These are phyloP conservation scores for Fusarium sterilihyphosum DNA, from an alignment of 2,329 filamentous ascomycete species.

Conservation along the genomic window DNA sequence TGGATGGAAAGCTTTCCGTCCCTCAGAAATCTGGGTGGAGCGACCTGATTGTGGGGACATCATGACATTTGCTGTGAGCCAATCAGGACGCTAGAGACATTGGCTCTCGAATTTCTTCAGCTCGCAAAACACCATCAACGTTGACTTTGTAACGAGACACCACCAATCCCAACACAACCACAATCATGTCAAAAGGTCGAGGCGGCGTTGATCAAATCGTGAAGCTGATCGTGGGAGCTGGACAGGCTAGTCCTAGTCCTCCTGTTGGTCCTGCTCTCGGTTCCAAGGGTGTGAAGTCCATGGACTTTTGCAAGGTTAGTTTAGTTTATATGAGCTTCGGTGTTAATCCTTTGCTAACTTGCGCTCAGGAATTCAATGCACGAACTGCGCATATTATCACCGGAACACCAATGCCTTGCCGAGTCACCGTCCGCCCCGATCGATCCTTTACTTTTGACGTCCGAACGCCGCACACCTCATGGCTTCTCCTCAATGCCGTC, in stretches of 20 bases:
- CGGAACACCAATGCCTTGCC: conserved; percentile 89
- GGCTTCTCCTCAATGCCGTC: conserved; percentile 85
- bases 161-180: conserved; percentile 21
- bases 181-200: conserved; percentile 63
- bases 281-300: conserved; percentile 97
- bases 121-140: conserved; percentile 24
- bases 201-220: conserved; percentile 76
- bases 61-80: conserved; percentile 22
- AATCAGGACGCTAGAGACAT: conserved; percentile 34
- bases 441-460: conserved; percentile 93
- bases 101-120: conserved; percentile 43
- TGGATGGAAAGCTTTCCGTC: background rate
- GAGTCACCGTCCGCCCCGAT: conserved; percentile 91
- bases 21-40: conserved; percentile 23
- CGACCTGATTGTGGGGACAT: conserved; percentile 17
- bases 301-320: conserved; percentile 97
- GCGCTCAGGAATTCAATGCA: conserved; percentile 89
- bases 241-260: conserved; percentile 92
- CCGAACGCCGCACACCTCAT: conserved; percentile 93
- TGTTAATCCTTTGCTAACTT: conserved; percentile 24
- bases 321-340: background rate
- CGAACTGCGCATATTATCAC: conserved; percentile 83
- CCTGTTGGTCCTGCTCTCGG: conserved; percentile 96
- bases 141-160: conserved; percentile 9
- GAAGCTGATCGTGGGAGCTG: conserved; percentile 97